A percentile compares a stretch with the other conserved stretches of the same genome.
These are phyloP conservation scores for Geotrichum histeridarum DNA, from an alignment of 1,139 yeast genomes.

Conservation along the genomic window DNA sequence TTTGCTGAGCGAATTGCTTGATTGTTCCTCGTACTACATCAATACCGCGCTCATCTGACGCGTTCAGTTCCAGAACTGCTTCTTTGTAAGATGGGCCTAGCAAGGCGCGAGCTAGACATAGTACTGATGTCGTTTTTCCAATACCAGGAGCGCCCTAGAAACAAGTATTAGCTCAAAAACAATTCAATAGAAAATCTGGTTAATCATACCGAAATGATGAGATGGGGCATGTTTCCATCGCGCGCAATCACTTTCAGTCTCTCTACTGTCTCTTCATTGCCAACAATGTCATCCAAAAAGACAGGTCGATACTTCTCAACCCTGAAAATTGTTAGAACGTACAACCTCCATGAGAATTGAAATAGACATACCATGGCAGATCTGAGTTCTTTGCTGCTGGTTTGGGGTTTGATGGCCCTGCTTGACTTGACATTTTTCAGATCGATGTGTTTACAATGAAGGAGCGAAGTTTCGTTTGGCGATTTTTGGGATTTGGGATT, in stretches of 20 bases:
- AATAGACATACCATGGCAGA: slow-evolving; percentile 16
- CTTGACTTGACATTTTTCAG: slow-evolving; percentile 9
- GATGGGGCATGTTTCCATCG: slow-evolving; percentile 96
- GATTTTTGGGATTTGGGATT: background rate
- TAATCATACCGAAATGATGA: slow-evolving; percentile 58
- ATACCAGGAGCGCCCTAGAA: slow-evolving; percentile 81
- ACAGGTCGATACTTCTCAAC: slow-evolving; percentile 93
- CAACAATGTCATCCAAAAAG: slow-evolving; percentile 76
- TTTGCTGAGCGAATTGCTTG: slow-evolving; percentile 93
- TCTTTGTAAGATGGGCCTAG: slow-evolving; percentile 69
- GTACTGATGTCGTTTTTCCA: slow-evolving; percentile 91
- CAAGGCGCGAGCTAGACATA: slow-evolving; percentile 81
- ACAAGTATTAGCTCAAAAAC: background rate
- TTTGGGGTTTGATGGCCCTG: slow-evolving; percentile 12
- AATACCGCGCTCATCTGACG: slow-evolving; percentile 95
- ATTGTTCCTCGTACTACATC: slow-evolving; percentile 89
- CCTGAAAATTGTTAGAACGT: slow-evolving; percentile 41
- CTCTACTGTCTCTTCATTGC: slow-evolving; percentile 85
- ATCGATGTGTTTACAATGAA: background rate
- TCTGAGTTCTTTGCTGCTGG: slow-evolving; percentile 9
- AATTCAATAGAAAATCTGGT: background rate
- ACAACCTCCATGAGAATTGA: background rate
- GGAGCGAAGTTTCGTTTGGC: background rate
- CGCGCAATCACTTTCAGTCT: slow-evolving; percentile 76
- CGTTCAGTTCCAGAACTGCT: slow-evolving; percentile 89